Conservation (phyloP, 78 protist genomes). For the Dictyostelium purpureum region DNA sequence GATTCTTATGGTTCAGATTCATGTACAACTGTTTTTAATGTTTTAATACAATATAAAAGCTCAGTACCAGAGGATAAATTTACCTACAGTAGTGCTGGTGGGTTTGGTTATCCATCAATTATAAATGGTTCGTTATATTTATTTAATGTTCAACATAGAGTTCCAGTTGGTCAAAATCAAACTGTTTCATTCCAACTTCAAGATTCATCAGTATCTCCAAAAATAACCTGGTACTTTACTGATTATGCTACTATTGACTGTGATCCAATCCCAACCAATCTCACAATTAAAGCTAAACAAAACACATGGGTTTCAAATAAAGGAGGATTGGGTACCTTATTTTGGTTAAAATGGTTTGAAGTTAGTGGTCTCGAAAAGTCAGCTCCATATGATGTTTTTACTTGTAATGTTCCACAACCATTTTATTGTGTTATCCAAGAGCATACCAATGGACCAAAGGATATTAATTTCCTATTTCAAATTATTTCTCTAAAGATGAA, state of each 20-base stretch:
- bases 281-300: background rate
- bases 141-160: background rate
- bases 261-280: background rate
- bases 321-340: background rate
- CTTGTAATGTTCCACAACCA: background rate
- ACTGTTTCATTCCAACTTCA: background rate
- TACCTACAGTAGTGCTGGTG: too few relatives aligned
- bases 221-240: too few relatives aligned
- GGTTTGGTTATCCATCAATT: too few relatives aligned
- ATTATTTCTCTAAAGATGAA: background rate
- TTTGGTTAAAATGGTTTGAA: background rate
- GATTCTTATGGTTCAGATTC: too few relatives aligned
- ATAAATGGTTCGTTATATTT: background rate
- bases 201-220: too few relatives aligned
- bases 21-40: too few relatives aligned
- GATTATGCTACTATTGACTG: background rate
- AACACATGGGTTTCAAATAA: background rate
- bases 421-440: background rate
- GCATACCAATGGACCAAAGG: background rate
- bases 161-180: background rate
- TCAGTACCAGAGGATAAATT: too few relatives aligned
- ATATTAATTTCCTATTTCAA: background rate
- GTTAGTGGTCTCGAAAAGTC: background rate
- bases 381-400: background rate
- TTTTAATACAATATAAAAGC: too few relatives aligned